Base-by-base conservation (phyloP, 257 asterid species). In the Fraxinus excelsior region DNA sequence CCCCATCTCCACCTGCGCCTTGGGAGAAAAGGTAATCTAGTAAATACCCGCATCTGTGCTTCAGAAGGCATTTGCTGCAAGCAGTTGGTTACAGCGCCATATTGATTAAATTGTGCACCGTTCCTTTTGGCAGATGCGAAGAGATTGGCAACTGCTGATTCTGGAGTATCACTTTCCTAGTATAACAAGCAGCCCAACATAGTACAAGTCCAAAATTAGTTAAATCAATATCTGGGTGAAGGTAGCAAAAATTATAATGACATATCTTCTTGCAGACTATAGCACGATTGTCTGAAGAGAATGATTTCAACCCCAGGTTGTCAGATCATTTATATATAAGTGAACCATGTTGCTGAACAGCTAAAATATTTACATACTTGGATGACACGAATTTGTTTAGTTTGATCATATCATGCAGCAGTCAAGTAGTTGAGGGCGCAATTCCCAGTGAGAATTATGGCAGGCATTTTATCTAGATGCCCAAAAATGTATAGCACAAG, bases 141-240 rank as follows among this genome's bases (percentile, higher is more conserved):
- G 66, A 95, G 88, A 75, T 80, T 86, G 69, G 99, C 97, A 75
- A 95, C 91, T 21, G 98, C 96, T 42, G 90, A 87, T 81, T 93
- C 99, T 66, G 98, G 98, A 82, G 82, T 64, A 85, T 90, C 99
- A 78, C 83, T 93, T 89, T 90, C 98, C 98, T 95, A 77, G 72
- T 34, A 72, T 77, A 58, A 72, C 28, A 73, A 32, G 11, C 77
- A 78, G 80, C 34, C 19, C 16, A 74, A 49, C 23, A 71, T 14
- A 66, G 9, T 12, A 49, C 2, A 31, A 74, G 10, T 71, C 23
- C 34, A 14, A 80, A 56, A 70, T 76, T 71, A 76, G 34, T 12
- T 37, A 82, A 82, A 80, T 72, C 76, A 79, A 35, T 37, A 21
- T 64, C 67, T 0, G 25, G n/a, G 67, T 28, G 58, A 65, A 69